Evolutionary conservation across 495 filamentous ascomycete species (phyloP).

Genomic region (Aspergillus campestris): DNA sequence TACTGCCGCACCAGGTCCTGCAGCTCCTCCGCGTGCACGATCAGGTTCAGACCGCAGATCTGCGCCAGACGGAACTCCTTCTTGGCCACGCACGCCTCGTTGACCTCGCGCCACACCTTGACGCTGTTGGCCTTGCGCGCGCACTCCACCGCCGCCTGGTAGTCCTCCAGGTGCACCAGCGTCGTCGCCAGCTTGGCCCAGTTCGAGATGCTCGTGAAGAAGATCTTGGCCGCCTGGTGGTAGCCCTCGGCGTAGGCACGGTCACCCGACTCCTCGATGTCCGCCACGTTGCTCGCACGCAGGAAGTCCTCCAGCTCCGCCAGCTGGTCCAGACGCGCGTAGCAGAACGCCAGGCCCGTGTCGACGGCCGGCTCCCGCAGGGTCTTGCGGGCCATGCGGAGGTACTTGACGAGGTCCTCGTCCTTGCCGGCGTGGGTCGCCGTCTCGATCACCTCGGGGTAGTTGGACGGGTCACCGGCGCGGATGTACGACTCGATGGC

Average conservation of each 20-base stretch:
- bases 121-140: constrained; percentile 99
- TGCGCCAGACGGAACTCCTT: constrained; percentile 99
- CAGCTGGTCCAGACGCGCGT: constrained; percentile 83
- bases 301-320: constrained; percentile 95
- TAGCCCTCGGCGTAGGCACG: constrained; percentile 93
- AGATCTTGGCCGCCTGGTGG: constrained; percentile 97
- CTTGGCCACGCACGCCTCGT: constrained; percentile 93
- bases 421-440: constrained; percentile 95
- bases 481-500: constrained; percentile 96
- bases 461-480: constrained; percentile 87
- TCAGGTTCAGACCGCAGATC: constrained; percentile 98
- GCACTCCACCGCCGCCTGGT: constrained; percentile 97
- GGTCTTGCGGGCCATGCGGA: constrained; percentile 95
- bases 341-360: constrained; percentile 88
- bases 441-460: constrained; percentile 91
- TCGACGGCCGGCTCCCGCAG: constrained; percentile 91
- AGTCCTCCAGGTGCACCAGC: constrained; percentile 89
- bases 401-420: constrained; percentile 93
- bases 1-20: constrained; percentile 92
- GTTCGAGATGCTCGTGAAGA: constrained; percentile 97
- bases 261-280: constrained; percentile 92
- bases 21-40: constrained; percentile 96
- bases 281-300: constrained; percentile 85
- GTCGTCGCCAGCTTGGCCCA: constrained; percentile 99
- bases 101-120: constrained; percentile 99